Evolutionary conservation across 352 stramenopile genomes (phyloP).

Genomic region (Phytopythium helicoides): DNA sequence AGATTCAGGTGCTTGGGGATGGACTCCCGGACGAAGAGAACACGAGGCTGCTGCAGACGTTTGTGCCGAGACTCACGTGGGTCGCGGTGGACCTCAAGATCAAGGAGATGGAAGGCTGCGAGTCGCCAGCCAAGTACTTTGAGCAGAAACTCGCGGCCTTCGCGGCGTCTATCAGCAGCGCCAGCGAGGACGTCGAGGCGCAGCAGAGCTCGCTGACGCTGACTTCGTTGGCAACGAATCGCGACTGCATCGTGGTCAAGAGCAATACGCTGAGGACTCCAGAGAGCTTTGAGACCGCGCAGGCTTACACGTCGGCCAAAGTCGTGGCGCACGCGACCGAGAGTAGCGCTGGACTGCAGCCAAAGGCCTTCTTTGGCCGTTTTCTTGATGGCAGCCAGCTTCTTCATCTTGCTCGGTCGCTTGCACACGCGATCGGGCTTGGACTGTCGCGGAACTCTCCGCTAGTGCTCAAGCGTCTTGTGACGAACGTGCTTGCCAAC

Average conservation of each 20-base stretch:
- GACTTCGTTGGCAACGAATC: conserved; percentile 26
- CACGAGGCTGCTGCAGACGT: conserved; percentile 36
- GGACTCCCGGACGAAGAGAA: conserved; percentile 29
- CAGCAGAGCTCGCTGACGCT: conserved; percentile 37
- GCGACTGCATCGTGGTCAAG: conserved; percentile 70
- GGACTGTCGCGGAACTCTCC: conserved; percentile 18
- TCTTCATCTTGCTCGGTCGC: conserved; percentile 47
- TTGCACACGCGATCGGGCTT: conserved; percentile 42
- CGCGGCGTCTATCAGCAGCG: conserved; percentile 10
- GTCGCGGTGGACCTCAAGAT: conserved; percentile 72
- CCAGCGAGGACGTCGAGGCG: conserved; percentile 36
- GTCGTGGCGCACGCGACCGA: conserved; percentile 54
- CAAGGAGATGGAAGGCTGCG: conserved; percentile 72
- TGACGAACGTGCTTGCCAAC: conserved; percentile 55
- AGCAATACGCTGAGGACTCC: conserved; percentile 38
- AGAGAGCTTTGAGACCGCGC: conserved; percentile 17
- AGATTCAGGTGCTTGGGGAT: conserved; percentile 40
- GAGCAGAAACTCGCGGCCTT: conserved; percentile 52
- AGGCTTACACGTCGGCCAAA: conserved; percentile 58
- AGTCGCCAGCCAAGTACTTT: conserved; percentile 67
- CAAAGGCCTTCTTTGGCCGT: conserved; percentile 65
- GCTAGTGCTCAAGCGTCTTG: conserved; percentile 57
- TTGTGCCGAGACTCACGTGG: conserved; percentile 63
- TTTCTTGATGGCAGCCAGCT: conserved; percentile 54
- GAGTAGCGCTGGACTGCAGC: conserved; percentile 18